Percentiles rank a stretch among this genome's conserved stretches.
These are phyloP conservation scores for Glonium stellatum DNA, from an alignment of 495 filamentous ascomycete genomes.

Conservation along the genomic window DNA sequence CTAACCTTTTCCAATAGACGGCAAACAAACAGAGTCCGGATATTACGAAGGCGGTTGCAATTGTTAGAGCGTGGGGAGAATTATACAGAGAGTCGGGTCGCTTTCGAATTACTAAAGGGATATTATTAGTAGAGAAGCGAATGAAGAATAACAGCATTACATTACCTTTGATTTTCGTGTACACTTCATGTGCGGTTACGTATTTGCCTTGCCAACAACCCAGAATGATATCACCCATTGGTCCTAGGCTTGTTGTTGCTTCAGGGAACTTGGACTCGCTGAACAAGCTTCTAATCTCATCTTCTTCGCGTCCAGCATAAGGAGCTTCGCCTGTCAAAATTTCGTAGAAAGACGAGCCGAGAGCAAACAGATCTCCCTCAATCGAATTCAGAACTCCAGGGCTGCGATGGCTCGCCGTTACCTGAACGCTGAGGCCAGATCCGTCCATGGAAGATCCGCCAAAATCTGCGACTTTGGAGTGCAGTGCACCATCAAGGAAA, in stretches of 20 bases:
- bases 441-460: neutral
- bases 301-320: neutral
- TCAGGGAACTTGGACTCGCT: neutral
- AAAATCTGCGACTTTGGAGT: neutral
- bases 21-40: neutral
- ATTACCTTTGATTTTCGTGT: neutral
- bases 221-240: neutral
- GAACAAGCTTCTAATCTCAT: conserved; percentile 3
- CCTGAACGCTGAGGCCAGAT: neutral
- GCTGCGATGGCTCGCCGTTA: neutral
- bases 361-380: conserved; percentile 4
- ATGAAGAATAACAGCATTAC: neutral
- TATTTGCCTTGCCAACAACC: neutral
- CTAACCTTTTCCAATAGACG: neutral
- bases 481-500: neutral
- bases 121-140: neutral
- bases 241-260: neutral
- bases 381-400: neutral
- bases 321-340: neutral
- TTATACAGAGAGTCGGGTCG: neutral
- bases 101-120: neutral
- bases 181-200: neutral
- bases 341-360: conserved; percentile 4
- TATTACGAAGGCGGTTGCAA: neutral
- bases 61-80: neutral